Evolutionary conservation across 768 basidiomycete species (phyloP), one percentile per base, ranked within the genome.

Genomic region (Boletus vermiculosoides): DNA sequence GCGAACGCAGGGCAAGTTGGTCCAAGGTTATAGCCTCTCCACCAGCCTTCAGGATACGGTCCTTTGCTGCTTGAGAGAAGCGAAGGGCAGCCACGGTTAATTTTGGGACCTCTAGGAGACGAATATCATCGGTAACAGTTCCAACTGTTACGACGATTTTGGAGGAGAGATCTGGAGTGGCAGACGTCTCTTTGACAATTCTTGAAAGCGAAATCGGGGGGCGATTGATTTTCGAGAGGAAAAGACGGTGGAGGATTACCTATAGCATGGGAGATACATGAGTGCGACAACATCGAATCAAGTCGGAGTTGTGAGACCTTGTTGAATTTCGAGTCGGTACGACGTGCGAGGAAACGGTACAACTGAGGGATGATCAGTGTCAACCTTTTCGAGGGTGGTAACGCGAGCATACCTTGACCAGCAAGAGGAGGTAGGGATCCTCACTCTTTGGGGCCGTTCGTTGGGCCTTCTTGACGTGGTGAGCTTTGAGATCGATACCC

Each of bases 391-490:
- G 31, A 68, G 44, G 28, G 23, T 36, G 28, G 54, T 28, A 54
- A 52, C 44, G 41, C 68, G 47, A 36, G 28, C 77, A 58, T 71
- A 95, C 95, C 86, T 98, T 98, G 78, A 98, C 97, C 61, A 99
- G 87, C 69, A 98, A 84, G 69, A 97, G 87, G 68, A 99, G 85
- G 81, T 99, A 98, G 18, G 96, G 96, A 78, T 99, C 97, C 90
- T 98, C 93, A 76, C 93, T 96, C 83, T 92, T 92, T 74, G 97
- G 97, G 61, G 92, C 92, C 66, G 90, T 90, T 63, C 97, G 87
- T 71, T 85, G 80, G 66, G 94, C 86, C 85, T 97, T 98, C 88
- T 91, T 96, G 87, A 97, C 95, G 87, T 99, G 96, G 83, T 98
- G 96, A 77, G 82, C 79, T 75, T 83, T 82, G 78, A 98, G 85